Conservation (phyloP, 2,329 filamentous ascomycete genomes). For the Ploettnerulaceae sp. region DNA sequence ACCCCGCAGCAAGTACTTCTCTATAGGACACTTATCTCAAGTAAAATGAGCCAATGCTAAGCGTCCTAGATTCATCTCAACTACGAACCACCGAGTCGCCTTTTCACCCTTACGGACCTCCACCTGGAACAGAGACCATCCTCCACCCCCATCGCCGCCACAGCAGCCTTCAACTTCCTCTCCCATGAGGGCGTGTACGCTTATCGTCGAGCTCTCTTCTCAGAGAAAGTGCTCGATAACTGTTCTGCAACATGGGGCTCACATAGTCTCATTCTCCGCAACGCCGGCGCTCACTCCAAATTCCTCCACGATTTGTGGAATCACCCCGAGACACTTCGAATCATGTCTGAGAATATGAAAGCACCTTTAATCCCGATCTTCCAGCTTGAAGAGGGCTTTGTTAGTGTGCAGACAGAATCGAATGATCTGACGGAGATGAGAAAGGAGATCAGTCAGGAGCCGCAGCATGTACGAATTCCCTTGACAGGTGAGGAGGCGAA, state of each 20-base stretch:
- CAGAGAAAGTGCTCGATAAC: neutral
- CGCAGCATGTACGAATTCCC: neutral
- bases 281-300: conserved; percentile 1
- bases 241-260: neutral
- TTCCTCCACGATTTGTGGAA: conserved; percentile 3
- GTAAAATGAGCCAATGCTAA: neutral
- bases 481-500: neutral
- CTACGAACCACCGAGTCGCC: neutral
- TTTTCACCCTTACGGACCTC: conserved; percentile 1
- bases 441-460: neutral
- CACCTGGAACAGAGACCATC: conserved; percentile 1
- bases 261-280: neutral
- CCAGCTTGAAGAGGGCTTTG: conserved; percentile 1
- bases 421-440: neutral
- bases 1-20: neutral
- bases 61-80: conserved; percentile 1
- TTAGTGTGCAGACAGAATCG: neutral
- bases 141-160: conserved; percentile 1
- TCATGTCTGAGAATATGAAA: conserved; percentile 4
- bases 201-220: neutral
- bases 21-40: no score
- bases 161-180: conserved; percentile 3
- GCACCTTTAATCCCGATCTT: neutral
- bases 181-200: neutral
- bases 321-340: neutral